Evolutionary conservation across 257 asterid species (phyloP), one percentile per base, ranked within the genome.

Genomic region (Plantago elongata): DNA sequence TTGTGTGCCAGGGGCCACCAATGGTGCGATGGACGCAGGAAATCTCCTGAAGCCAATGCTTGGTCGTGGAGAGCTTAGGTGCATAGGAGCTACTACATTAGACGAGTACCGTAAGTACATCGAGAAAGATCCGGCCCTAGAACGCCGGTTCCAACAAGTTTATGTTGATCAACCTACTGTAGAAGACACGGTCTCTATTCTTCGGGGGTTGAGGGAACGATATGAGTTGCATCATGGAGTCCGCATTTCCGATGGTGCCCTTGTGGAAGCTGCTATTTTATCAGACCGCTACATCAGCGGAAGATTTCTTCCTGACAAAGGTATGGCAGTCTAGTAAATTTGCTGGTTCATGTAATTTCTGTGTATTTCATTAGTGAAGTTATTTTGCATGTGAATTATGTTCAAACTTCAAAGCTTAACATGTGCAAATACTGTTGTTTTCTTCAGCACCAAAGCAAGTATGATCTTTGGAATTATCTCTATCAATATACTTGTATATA

Each of bases 11-110:
- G 98, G 98, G 77, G 98, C 98, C 67, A 84, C 95, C 11, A 83
- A 70, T 73, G 98, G 98, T 67, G 96, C 98, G 43, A 88, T 91
- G 98, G 98, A 91, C 78, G 98, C 98, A 69, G 95, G 96, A 48
- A 88, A 91, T 79, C 93, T 91, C 63, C 80, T 91, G 62, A 91
- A 91, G 72, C 98, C 98, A 49, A 91, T 91, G 98, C 97, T 92
- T 75, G 98, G 97, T 45, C 93, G 98, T 61, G 98, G 98, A 59
- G 97, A 92, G 75, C 78, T 92, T 13, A 86, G 98, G 49, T 90
- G 98, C 80, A 90, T 90, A 71, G 98, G 98, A 63, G 98, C 98
- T 29, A 90, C 98, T 49, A 90, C 98, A 37, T 73, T 90, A 78
- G 95, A 90, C 62, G 98, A 90, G 78, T 90, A 83, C 60, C 95